Conservation (phyloP, 1,284 basidiomycete species). For the Lentinus polychrous region DNA sequence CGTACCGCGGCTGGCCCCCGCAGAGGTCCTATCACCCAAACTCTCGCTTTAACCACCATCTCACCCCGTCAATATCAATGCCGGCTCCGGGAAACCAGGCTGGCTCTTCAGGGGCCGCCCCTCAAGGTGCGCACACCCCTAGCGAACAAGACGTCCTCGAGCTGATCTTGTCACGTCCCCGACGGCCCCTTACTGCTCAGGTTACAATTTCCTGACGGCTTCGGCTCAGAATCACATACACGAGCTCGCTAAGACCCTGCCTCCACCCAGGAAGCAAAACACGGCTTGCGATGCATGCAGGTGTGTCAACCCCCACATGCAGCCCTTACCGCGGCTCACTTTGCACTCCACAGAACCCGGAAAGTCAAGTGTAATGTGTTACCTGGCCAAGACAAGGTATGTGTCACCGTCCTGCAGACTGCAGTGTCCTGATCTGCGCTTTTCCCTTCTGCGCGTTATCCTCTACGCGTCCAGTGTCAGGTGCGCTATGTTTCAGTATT, state of each 20-base stretch:
- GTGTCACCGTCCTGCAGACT: constrained; percentile 13
- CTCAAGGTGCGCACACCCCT: neutral
- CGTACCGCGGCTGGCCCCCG: neutral
- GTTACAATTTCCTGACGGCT: constrained; percentile 51
- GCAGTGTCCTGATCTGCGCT: constrained; percentile 4
- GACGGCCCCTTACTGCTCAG: constrained; percentile 28
- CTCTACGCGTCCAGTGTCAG: neutral
- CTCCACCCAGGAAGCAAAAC: constrained; percentile 80
- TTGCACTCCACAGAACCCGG: constrained; percentile 43
- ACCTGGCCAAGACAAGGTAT: constrained; percentile 71
- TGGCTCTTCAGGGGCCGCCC: constrained; percentile 3
- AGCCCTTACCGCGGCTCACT: neutral
- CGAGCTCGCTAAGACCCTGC: constrained; percentile 66
- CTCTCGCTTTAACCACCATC: constrained; percentile 6
- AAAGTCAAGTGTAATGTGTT: constrained; percentile 80
- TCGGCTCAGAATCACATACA: constrained; percentile 71
- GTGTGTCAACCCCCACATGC: constrained; percentile 28
- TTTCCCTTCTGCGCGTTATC: constrained; percentile 10
- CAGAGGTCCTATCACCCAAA: neutral
- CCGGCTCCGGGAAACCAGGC: constrained; percentile 1
- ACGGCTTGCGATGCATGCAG: constrained; percentile 88
- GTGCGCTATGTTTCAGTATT: neutral
- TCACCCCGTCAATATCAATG: constrained; percentile 3
- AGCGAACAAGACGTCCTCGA: neutral
- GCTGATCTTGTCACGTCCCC: constrained; percentile 11